A percentile compares a stretch with the other conserved stretches of the same genome.
Evolutionary conservation across 2,329 filamentous ascomycete species (phyloP).

Genomic region (Paraphaeosphaeria minitans): DNA sequence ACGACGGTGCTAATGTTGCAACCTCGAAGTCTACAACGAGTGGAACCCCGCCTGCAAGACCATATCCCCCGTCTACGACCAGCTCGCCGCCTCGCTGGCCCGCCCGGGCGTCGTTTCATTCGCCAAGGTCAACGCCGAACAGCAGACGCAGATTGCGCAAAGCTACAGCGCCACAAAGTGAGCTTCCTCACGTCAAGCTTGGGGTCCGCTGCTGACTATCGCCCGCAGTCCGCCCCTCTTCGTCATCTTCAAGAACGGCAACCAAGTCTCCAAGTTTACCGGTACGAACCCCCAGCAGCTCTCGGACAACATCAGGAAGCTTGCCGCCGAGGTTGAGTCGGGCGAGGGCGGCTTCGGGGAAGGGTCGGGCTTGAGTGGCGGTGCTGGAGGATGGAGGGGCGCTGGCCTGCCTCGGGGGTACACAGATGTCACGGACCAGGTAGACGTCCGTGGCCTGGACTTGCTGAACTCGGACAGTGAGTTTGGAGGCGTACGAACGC

Average conservation of each 20-base stretch:
- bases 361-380: slow-evolving; percentile 51
- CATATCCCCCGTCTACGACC: slow-evolving; percentile 82
- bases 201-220: slow-evolving; percentile 16
- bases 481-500: slow-evolving; percentile 70
- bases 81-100: slow-evolving; percentile 73
- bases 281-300: slow-evolving; percentile 77
- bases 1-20: slow-evolving; percentile 31
- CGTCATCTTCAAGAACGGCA: slow-evolving; percentile 74
- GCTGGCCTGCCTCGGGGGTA: slow-evolving; percentile 80
- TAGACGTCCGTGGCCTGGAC: slow-evolving; percentile 81
- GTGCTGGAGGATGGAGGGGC: slow-evolving; percentile 69
- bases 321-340: slow-evolving; percentile 67
- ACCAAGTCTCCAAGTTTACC: slow-evolving; percentile 69
- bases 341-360: slow-evolving; percentile 50
- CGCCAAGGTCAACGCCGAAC: slow-evolving; percentile 83
- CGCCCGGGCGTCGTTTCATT: slow-evolving; percentile 77
- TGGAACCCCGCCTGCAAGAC: slow-evolving; percentile 85
- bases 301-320: slow-evolving; percentile 70
- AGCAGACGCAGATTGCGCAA: slow-evolving; percentile 72
- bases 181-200: slow-evolving; percentile 32
- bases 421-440: slow-evolving; percentile 77
- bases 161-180: slow-evolving; percentile 74
- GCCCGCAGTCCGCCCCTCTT: slow-evolving; percentile 79
- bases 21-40: slow-evolving; percentile 75
- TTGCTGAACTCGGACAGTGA: slow-evolving; percentile 85